These are phyloP conservation scores for Kregervanrija delftensis DNA, from an alignment of 805 yeast species.

Conservation along the genomic window DNA sequence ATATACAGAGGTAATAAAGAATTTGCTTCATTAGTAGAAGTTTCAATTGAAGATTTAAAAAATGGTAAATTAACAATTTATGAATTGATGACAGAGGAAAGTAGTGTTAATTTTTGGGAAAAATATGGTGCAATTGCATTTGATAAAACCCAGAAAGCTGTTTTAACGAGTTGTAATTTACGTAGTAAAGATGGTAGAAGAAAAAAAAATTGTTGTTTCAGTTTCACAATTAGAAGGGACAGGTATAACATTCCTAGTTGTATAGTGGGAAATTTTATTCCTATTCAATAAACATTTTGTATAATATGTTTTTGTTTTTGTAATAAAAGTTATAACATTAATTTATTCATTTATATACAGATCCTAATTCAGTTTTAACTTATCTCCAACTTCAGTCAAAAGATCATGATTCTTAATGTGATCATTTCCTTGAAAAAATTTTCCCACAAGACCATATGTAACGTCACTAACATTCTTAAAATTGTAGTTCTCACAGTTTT, in stretches of 20 bases:
- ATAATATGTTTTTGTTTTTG: constrained; percentile 8
- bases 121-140: constrained; percentile 95
- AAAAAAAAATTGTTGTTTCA: constrained; percentile 82
- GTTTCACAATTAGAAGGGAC: constrained; percentile 89
- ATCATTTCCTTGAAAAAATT: constrained; percentile 16
- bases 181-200: constrained; percentile 76
- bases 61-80: constrained; percentile 91
- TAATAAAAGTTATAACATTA: neutral
- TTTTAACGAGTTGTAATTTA: constrained; percentile 82
- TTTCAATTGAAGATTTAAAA: constrained; percentile 79
- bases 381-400: constrained; percentile 7
- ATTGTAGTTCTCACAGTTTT: constrained; percentile 9
- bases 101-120: constrained; percentile 97
- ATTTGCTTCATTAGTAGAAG: constrained; percentile 89
- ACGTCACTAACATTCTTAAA: constrained; percentile 27
- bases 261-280: constrained; percentile 92
- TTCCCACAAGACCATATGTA: constrained; percentile 21
- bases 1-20: constrained; percentile 93
- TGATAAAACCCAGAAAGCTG: constrained; percentile 93
- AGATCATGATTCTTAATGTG: constrained; percentile 6
- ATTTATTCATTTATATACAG: no score
- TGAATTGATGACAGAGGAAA: constrained; percentile 91
- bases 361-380: neutral
- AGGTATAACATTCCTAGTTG: constrained; percentile 93
- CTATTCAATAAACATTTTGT: constrained; percentile 42